phyloP scores from a whole-genome alignment of 352 stramenopile species.

The Aphanomyces euteiches region DNA sequence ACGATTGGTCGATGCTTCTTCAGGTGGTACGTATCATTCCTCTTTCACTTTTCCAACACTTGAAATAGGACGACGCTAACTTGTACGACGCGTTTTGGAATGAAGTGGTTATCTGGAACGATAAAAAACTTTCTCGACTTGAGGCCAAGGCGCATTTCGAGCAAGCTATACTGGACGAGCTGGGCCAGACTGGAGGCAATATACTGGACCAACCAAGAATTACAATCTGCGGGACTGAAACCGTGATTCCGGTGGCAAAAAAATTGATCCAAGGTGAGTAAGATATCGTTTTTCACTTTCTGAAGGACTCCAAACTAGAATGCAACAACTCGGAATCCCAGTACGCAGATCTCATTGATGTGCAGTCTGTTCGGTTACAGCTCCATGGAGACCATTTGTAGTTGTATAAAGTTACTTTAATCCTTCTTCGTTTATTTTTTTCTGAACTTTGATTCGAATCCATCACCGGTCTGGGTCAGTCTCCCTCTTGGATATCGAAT shows the following conservation, averaged over 20 bases:
- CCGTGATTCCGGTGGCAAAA: not conserved
- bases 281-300: not conserved
- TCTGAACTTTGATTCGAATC: too few species aligned
- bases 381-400: too few species aligned
- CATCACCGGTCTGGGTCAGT: too few species aligned
- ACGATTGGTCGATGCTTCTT: slow-evolving; percentile 26
- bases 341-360: too few species aligned
- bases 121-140: not conserved
- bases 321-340: too few species aligned
- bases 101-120: not conserved
- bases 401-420: too few species aligned
- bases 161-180: slow-evolving; percentile 1
- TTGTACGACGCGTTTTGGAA: slow-evolving; percentile 18
- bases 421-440: too few species aligned
- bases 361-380: too few species aligned
- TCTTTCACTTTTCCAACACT: not conserved
- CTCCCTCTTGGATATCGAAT: too few species aligned
- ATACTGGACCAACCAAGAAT: slow-evolving; percentile 13
- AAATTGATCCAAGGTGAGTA: slow-evolving; percentile 19
- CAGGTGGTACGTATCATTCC: slow-evolving; percentile 23
- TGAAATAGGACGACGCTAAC: slow-evolving; percentile 13
- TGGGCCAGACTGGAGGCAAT: not conserved
- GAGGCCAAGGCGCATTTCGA: slow-evolving; percentile 22
- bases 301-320: too few species aligned
- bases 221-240: not conserved